Conservation (phyloP, 352 stramenopile genomes). For the Pythium brassicae region DNA sequence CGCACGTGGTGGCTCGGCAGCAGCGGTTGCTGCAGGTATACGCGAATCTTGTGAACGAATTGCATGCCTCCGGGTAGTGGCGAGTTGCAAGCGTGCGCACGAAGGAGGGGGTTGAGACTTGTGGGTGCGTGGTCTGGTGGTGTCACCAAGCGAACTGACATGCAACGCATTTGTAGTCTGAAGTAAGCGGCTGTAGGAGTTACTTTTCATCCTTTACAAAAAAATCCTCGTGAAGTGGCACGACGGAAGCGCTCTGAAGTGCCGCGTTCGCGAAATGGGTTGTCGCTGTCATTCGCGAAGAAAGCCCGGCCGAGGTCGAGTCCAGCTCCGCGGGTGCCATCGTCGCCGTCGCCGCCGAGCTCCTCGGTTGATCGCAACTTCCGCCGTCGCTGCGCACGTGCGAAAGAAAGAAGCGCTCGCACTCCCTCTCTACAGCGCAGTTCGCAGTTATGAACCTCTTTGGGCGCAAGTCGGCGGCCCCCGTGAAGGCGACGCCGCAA, state of each 20-base stretch:
- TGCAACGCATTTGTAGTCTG: too few relatives aligned
- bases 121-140: neutral
- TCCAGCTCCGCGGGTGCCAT: too few relatives aligned
- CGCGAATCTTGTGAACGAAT: constrained; percentile 27
- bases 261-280: neutral
- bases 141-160: too few relatives aligned
- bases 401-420: neutral
- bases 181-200: too few relatives aligned
- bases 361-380: neutral
- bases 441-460: constrained; percentile 76
- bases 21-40: constrained; percentile 63
- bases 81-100: too few relatives aligned
- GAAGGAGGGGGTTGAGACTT: too few relatives aligned
- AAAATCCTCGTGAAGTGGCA: constrained; percentile 8
- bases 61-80: constrained; percentile 17
- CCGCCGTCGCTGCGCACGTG: neutral
- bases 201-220: neutral
- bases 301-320: neutral
- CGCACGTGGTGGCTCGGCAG: constrained; percentile 34
- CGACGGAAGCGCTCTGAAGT: constrained; percentile 8
- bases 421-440: neutral
- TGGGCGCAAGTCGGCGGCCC: constrained; percentile 65
- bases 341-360: neutral
- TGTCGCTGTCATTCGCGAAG: neutral
- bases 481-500: constrained; percentile 41